Evolutionary conservation across 148 eudicot species (phyloP), one percentile per base, ranked within the genome.

Genomic region (Vaccinium darrowii): DNA sequence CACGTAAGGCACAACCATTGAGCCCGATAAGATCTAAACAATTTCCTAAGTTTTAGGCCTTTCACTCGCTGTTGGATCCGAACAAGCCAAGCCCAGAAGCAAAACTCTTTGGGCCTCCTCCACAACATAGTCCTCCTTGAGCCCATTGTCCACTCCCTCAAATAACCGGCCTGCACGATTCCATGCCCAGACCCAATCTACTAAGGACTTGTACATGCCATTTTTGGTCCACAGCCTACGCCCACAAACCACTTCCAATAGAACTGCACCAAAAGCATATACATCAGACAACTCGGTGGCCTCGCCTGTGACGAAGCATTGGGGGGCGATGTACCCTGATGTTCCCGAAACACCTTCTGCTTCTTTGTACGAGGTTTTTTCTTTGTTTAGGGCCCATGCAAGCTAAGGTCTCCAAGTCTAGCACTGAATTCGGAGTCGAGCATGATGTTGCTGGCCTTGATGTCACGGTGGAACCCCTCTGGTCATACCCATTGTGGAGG

Each of bases 401-500:
- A 94, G 50, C 99, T 97, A 54, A 96, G 94, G 85, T 94, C 99
- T 15, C 99, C 99, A 0, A 94, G 87, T 0, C 94, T 95, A 3
- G 98, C 94, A n/a, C 92, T 93, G 90, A 92, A 96, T 87, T 90
- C 80, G 69, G 87, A 36, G 81, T 96, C 98, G 0, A 96, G 95
- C 94, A 96, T 92, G 74, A 96, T 89, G 86, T 96, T 96, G 89
- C 95, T 96, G 12, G 99, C 94, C 81, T 96, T 96, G 50, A 96
- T 86, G 69, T 96, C 98, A 1, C 99, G 90, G 84, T 96, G 99
- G 60, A 96, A 93, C 53, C 99, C 74, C 85, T 90, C 14, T 92
- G 90, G 12, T 96, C 93, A 53, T 87, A 96, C 87, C 93, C 98
- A 18, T 94, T 76, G 90, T 94, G 95, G 49, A 93, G 2, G 36